These are phyloP conservation scores for Globisporangium barbulae DNA, from an alignment of 352 stramenopile species.

Conservation along the genomic window DNA sequence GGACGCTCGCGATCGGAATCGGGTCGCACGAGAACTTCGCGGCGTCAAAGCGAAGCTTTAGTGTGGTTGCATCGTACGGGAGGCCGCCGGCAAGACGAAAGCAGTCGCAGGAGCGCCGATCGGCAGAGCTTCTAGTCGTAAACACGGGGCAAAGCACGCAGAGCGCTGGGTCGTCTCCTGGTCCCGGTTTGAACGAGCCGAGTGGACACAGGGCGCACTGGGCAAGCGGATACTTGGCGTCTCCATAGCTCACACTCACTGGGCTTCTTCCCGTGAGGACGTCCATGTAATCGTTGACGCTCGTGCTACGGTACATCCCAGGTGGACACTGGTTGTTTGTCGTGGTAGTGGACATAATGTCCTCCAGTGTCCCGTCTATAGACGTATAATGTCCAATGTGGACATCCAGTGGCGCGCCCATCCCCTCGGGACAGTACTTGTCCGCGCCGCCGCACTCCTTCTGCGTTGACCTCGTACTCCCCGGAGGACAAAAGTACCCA, in stretches of 20 bases:
- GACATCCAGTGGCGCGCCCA: constrained; percentile 24
- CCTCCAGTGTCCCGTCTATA: constrained; percentile 17
- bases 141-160: constrained; percentile 51
- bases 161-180: constrained; percentile 41
- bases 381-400: constrained; percentile 51
- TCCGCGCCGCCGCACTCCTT: constrained; percentile 44
- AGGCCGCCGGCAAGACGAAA: constrained; percentile 51
- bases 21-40: constrained; percentile 26
- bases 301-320: constrained; percentile 32
- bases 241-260: constrained; percentile 58
- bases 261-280: constrained; percentile 39
- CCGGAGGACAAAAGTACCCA: constrained; percentile 68
- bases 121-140: constrained; percentile 34
- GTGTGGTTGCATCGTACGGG: constrained; percentile 26
- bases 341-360: not conserved
- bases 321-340: constrained; percentile 31
- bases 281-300: constrained; percentile 32
- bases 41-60: constrained; percentile 39
- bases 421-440: constrained; percentile 45
- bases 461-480: constrained; percentile 40
- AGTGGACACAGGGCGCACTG: constrained; percentile 56
- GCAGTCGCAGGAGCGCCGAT: constrained; percentile 57
- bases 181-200: constrained; percentile 63
- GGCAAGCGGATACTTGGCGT: constrained; percentile 47
- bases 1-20: constrained; percentile 9